These are phyloP conservation scores for Prillingera fragicola DNA, from an alignment of 1,284 basidiomycete genomes.

Conservation along the genomic window DNA sequence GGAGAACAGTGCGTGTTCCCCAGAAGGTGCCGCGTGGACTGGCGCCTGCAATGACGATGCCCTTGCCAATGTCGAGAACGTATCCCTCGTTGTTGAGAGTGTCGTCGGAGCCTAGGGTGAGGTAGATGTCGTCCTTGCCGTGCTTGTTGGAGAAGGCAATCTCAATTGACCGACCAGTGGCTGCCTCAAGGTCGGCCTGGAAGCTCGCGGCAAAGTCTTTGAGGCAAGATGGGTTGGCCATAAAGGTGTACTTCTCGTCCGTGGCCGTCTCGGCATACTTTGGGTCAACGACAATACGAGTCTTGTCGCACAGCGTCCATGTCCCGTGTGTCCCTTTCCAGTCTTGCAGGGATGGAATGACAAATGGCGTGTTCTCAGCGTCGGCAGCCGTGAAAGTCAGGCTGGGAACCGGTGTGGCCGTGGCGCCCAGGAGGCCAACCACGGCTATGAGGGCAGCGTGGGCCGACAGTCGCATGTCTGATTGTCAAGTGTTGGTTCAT, in stretches of 20 bases:
- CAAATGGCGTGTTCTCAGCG: no score
- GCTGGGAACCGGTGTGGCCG: no score
- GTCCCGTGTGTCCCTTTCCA: no score
- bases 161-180: neutral
- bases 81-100: neutral
- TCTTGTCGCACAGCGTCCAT: no score
- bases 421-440: no score
- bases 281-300: constrained; percentile 1
- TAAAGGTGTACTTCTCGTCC: constrained; percentile 1
- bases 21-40: neutral
- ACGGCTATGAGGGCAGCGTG: no score
- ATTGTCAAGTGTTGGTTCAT: no score
- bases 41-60: neutral
- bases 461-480: no score
- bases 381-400: no score
- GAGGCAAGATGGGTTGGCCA: constrained; percentile 1
- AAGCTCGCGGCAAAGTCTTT: neutral
- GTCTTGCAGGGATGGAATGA: no score
- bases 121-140: neutral
- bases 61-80: neutral
- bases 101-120: neutral
- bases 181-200: neutral
- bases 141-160: neutral
- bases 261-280: neutral
- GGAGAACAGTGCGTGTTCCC: neutral